Conservation (phyloP, 768 basidiomycete genomes). For the Tulasnella sp. region DNA sequence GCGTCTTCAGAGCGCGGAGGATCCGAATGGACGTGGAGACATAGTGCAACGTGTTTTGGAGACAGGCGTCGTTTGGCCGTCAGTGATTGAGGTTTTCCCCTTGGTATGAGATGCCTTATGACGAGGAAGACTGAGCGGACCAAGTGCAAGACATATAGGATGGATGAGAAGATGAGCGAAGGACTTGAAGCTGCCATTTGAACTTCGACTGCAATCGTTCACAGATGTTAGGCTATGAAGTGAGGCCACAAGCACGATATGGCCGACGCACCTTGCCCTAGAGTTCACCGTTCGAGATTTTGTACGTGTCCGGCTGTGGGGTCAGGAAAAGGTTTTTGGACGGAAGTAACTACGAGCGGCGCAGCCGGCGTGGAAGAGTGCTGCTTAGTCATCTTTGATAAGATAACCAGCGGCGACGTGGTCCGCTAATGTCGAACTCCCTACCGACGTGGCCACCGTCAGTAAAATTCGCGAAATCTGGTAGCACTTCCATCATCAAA, state of each 20-base stretch:
- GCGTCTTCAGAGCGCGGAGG: not conserved
- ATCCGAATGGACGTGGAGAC: conserved; percentile 5
- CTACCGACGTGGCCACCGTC: too few relatives aligned
- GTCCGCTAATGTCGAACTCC: too few relatives aligned
- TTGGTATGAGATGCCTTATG: not conserved
- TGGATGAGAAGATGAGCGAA: not conserved
- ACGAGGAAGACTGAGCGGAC: not conserved
- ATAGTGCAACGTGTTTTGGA: conserved; percentile 21
- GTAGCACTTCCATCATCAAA: too few relatives aligned
- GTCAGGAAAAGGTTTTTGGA: not conserved
- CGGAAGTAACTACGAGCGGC: not conserved
- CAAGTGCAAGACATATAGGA: not conserved
- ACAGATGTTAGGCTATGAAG: not conserved
- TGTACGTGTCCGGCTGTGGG: not conserved
- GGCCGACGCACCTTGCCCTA: not conserved
- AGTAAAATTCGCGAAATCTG: too few relatives aligned
- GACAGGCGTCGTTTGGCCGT: not conserved
- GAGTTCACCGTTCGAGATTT: not conserved
- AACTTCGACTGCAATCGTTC: not conserved
- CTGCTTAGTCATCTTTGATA: not conserved
- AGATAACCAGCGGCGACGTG: not conserved
- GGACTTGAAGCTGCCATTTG: not conserved
- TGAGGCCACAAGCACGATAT: not conserved
- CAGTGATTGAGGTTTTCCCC: not conserved
- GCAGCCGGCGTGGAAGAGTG: not conserved